Conservation (phyloP, 768 basidiomycete species). For the Strobilomyces echinocephalus region DNA sequence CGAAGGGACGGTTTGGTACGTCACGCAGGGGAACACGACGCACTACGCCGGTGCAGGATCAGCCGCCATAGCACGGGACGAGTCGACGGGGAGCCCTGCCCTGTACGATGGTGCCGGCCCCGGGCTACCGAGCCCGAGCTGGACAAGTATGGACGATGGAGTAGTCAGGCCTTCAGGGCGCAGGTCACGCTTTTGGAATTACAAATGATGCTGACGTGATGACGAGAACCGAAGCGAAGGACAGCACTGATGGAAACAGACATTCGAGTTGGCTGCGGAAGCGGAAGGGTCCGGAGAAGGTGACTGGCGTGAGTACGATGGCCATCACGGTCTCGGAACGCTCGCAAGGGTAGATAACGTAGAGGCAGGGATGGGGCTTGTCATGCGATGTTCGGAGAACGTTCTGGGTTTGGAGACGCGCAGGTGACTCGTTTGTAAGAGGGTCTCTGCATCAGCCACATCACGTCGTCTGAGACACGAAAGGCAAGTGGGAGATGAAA, state of each 20-base stretch:
- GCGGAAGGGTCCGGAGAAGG: slow-evolving; percentile 3
- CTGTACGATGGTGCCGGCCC: neutral
- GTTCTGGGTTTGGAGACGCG: no score
- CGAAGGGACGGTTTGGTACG: neutral
- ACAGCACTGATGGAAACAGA: neutral
- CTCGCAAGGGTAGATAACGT: neutral
- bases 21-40: no score
- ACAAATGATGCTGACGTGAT: slow-evolving; percentile 2
- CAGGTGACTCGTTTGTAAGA: no score
- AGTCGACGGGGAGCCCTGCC: neutral
- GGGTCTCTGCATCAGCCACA: no score
- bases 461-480: no score
- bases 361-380: neutral
- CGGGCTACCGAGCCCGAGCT: neutral
- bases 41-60: no score
- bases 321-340: no score
- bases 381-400: slow-evolving; percentile 3
- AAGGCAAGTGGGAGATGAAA: no score
- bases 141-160: no score
- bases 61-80: neutral
- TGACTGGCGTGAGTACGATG: neutral
- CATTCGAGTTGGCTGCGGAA: slow-evolving; percentile 1
- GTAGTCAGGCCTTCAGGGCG: no score
- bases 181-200: slow-evolving; percentile 4
- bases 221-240: neutral